These are phyloP conservation scores for Fusarium abutilonis DNA, from an alignment of 2,329 filamentous ascomycete genomes.

Conservation along the genomic window DNA sequence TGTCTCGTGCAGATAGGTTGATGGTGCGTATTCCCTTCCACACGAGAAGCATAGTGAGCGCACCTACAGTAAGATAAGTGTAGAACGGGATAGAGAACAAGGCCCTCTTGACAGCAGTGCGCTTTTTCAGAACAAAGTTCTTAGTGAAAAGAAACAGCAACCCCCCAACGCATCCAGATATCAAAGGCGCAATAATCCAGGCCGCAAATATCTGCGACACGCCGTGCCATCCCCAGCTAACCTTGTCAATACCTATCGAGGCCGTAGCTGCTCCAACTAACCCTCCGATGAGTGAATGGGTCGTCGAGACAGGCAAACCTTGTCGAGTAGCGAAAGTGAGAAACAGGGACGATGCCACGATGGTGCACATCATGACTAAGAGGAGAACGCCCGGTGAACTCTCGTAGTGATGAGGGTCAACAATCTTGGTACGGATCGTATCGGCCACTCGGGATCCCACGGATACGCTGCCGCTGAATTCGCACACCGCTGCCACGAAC, in stretches of 20 bases:
- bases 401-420: slow-evolving; percentile 59
- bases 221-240: slow-evolving; percentile 52
- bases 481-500: slow-evolving; percentile 66
- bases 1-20: slow-evolving; percentile 37
- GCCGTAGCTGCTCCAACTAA: slow-evolving; percentile 52
- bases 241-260: slow-evolving; percentile 49
- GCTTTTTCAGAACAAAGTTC: slow-evolving; percentile 44
- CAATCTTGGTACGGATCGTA: slow-evolving; percentile 66
- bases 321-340: slow-evolving; percentile 62
- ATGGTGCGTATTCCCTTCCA: slow-evolving; percentile 51
- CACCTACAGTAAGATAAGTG: slow-evolving; percentile 51
- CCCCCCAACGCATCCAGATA: slow-evolving; percentile 49
- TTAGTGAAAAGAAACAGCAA: slow-evolving; percentile 51
- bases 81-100: slow-evolving; percentile 52
- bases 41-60: slow-evolving; percentile 62
- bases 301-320: slow-evolving; percentile 64
- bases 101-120: slow-evolving; percentile 48
- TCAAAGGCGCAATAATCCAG: slow-evolving; percentile 51
- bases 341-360: slow-evolving; percentile 61
- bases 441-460: slow-evolving; percentile 69
- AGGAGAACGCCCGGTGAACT: slow-evolving; percentile 65
- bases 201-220: slow-evolving; percentile 54
- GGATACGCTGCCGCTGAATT: slow-evolving; percentile 68
- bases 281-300: slow-evolving; percentile 61
- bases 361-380: slow-evolving; percentile 64